A percentile compares a stretch with the other conserved stretches of the same genome.
Conservation (phyloP, 1,139 yeast species). For the Scheffersomyces cryptocercus region DNA sequence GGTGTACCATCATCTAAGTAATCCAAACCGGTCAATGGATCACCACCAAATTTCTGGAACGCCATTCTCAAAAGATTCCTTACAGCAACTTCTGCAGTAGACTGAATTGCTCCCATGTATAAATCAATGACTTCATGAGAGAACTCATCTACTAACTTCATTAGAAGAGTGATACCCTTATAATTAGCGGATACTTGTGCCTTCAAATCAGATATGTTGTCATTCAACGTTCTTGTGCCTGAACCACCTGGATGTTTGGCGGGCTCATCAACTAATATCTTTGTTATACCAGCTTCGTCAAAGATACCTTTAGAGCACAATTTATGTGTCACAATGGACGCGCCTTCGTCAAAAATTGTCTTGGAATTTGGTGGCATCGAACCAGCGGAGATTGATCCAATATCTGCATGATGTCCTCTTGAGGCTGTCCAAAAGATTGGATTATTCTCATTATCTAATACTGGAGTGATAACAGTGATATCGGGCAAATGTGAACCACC, state of each 20-base stretch:
- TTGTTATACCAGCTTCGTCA: slow-evolving; percentile 43
- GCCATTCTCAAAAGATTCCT: slow-evolving; percentile 40
- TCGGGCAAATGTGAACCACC: slow-evolving; percentile 88
- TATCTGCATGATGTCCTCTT: slow-evolving; percentile 51
- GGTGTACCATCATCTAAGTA: slow-evolving; percentile 49
- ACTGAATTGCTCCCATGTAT: slow-evolving; percentile 46
- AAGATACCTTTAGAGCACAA: slow-evolving; percentile 38
- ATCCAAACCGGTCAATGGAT: slow-evolving; percentile 35
- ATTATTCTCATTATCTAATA: slow-evolving; percentile 28
- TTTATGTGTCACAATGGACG: slow-evolving; percentile 42
- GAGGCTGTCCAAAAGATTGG: slow-evolving; percentile 50
- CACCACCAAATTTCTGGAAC: slow-evolving; percentile 35
- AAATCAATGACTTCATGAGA: slow-evolving; percentile 35
- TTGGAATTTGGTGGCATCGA: slow-evolving; percentile 51
- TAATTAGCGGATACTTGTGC: slow-evolving; percentile 48
- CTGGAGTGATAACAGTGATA: slow-evolving; percentile 76
- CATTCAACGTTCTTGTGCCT: slow-evolving; percentile 43
- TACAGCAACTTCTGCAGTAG: slow-evolving; percentile 45
- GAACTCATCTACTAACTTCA: slow-evolving; percentile 33
- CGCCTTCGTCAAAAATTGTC: slow-evolving; percentile 47
- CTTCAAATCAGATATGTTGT: slow-evolving; percentile 44
- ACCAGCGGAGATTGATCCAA: slow-evolving; percentile 48
- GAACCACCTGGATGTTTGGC: slow-evolving; percentile 49
- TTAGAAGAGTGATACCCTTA: slow-evolving; percentile 39
- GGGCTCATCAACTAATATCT: slow-evolving; percentile 40